Evolutionary conservation across 768 basidiomycete species (phyloP).

Genomic region (Hygrophoropsis aurantiaca): DNA sequence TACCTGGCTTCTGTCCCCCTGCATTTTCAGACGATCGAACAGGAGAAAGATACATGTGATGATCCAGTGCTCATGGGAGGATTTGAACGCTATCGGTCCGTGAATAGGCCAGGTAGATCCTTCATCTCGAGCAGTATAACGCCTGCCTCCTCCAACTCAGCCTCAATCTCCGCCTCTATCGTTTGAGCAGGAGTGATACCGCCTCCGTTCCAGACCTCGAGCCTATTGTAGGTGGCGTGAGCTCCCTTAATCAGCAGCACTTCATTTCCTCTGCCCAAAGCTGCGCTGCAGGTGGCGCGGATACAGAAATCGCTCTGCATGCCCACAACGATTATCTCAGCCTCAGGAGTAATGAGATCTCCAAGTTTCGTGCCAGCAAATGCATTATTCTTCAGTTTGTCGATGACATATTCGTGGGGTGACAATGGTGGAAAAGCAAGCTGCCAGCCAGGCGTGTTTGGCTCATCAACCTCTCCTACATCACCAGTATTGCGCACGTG

Average conservation of each 20-base stretch:
- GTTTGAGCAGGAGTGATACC: slow-evolving; percentile 49
- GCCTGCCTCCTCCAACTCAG: slow-evolving; percentile 67
- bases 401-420: slow-evolving; percentile 51
- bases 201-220: slow-evolving; percentile 60
- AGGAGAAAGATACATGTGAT: neutral
- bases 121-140: slow-evolving; percentile 66
- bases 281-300: slow-evolving; percentile 56
- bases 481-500: slow-evolving; percentile 71
- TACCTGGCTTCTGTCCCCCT: too few species aligned
- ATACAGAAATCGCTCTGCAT: slow-evolving; percentile 69
- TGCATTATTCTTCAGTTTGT: slow-evolving; percentile 72
- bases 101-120: slow-evolving; percentile 59
- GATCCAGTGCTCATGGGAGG: neutral
- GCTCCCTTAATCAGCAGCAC: slow-evolving; percentile 63
- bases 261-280: slow-evolving; percentile 62
- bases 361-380: slow-evolving; percentile 59
- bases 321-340: slow-evolving; percentile 66
- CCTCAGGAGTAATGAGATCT: slow-evolving; percentile 47
- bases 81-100: slow-evolving; percentile 43
- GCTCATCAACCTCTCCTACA: slow-evolving; percentile 59
- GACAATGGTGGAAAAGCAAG: slow-evolving; percentile 54
- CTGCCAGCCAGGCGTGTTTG: slow-evolving; percentile 55
- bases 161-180: slow-evolving; percentile 62
- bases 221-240: slow-evolving; percentile 67
- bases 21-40: neutral